Evolutionary conservation across 495 filamentous ascomycete genomes (phyloP), one percentile per base, ranked within the genome.

Genomic region (Jackrogersella minutella): DNA sequence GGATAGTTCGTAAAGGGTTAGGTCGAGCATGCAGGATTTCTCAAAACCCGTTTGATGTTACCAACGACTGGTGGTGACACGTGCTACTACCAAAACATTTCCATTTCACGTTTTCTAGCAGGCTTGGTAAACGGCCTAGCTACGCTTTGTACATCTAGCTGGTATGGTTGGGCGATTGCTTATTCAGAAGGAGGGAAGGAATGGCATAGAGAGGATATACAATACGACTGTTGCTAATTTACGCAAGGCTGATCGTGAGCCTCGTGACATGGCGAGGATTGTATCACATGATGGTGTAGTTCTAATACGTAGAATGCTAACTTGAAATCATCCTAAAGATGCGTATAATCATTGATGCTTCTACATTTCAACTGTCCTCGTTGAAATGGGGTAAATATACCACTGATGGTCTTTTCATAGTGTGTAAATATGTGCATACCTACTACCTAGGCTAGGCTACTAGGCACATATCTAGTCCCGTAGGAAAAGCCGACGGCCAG

Each of bases 1-100:
- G 41, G 72, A 74, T 51, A 70, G 64, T 57, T 58, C 58, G 5
- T 74, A 60, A 26, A 50, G 30, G 17, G 19, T 44, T 21, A n/a
- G 40, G 30, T 8, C 11, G 17, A 14, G 31, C 34, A 33, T 36
- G 21, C n/a, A n/a, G 40, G 24, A 51, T 56, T 16, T 17, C 49
- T n/a, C n/a, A n/a, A n/a, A 1, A 14, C 13, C 8, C 16, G 34
- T 40, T 17, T 40, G 17, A 16, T 11, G 6, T 28, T 41, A 44
- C 30, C 17, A 31, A n/a, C n/a, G n/a, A n/a, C n/a, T n/a, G n/a
- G n/a, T n/a, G n/a, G n/a, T n/a, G n/a, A n/a, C n/a, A n/a, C n/a
- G n/a, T n/a, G n/a, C n/a, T n/a, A n/a, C n/a, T n/a, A n/a, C n/a
- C n/a, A n/a, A n/a, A n/a, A n/a, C n/a, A n/a, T n/a, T n/a, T n/a